Evolutionary conservation across 495 filamentous ascomycete species (phyloP), one percentile per base, ranked within the genome.

Genomic region (Talaromyces ruber): DNA sequence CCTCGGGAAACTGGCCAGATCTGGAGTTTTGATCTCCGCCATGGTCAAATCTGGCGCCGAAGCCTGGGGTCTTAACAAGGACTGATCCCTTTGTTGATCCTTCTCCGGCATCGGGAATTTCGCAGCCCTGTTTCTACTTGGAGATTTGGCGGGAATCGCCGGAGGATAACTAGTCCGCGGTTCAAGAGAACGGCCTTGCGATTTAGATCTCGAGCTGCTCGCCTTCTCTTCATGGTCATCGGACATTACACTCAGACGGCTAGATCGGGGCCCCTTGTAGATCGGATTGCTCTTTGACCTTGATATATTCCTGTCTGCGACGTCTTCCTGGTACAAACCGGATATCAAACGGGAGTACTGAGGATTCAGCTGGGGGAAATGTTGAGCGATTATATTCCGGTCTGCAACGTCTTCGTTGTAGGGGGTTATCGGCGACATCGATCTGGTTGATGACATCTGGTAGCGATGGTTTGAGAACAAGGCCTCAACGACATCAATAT

Each of bases 331-430:
- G 34, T 76, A 76, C 14, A 76, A 55, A 1, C 68, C 66, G 6
- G 75, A 74, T 1, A 73, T 47, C 5, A 72, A 62, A 12, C 71
- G 74, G 6, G 71, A 70, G 60, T 69, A 70, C 12, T 26, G 28
- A 16, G 50, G 32, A 26, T 34, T 39, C 22, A 39, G 7, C 6
- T 25, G 54, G 1, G 32, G 22, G 12, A 34, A 37, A 11, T 39
- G 37, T 16, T 50, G 30, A 2, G 70, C 52, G 9, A 69, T 72
- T 71, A 80, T 77, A 52, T 80, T 80, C 9, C 77, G 73, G 62
- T 80, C 77, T 5, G 77, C 77, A 26, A 80, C 68, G 66, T 80
- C 76, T 66, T 80, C 77, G 43, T 80, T 80, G 63, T 78, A 80
- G 4, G 71, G 75, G 22, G 68, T 71, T 14, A 65, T 70, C 6